Evolutionary conservation across 2,329 filamentous ascomycete species (phyloP).

Genomic region (Epichloe aotearoae): DNA sequence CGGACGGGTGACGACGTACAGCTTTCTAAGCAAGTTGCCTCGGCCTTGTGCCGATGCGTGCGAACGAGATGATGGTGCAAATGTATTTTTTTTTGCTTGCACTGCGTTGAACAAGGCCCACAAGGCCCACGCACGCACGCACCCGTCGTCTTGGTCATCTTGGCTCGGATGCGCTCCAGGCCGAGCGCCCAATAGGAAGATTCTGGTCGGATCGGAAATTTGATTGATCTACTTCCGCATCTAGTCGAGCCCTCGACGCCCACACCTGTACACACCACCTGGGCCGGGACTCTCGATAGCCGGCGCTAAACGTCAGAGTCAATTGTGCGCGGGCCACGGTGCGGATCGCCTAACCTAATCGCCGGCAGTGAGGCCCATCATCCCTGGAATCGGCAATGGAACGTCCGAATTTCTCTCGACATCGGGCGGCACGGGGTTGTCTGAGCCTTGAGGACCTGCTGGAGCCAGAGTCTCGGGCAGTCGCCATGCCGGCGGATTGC

Average conservation of each 20-base stretch:
- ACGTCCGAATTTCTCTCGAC: background rate
- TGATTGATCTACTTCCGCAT: background rate
- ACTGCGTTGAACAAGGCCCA: too few species aligned
- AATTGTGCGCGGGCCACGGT: background rate
- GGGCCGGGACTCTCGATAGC: background rate
- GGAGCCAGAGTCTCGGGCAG: background rate
- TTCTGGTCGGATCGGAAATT: background rate
- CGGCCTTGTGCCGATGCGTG: too few species aligned
- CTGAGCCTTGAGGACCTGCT: too few species aligned
- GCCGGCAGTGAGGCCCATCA: too few species aligned
- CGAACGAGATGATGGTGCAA: too few species aligned
- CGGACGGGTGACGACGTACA: too few species aligned
- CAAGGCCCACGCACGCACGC: too few species aligned
- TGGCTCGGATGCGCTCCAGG: background rate
- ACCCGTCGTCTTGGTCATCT: background rate
- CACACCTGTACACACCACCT: background rate
- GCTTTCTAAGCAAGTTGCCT: too few species aligned
- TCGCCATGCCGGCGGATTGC: background rate
- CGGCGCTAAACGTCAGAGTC: background rate
- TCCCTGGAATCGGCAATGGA: background rate
- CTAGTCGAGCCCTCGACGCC: too few species aligned
- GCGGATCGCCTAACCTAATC: too few species aligned
- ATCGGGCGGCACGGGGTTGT: too few species aligned
- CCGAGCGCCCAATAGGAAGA: background rate
- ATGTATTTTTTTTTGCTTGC: too few species aligned